Evolutionary conservation across 306 rosid genomes (phyloP), one percentile per base, ranked within the genome.

Genomic region (Gillenia trifoliata): DNA sequence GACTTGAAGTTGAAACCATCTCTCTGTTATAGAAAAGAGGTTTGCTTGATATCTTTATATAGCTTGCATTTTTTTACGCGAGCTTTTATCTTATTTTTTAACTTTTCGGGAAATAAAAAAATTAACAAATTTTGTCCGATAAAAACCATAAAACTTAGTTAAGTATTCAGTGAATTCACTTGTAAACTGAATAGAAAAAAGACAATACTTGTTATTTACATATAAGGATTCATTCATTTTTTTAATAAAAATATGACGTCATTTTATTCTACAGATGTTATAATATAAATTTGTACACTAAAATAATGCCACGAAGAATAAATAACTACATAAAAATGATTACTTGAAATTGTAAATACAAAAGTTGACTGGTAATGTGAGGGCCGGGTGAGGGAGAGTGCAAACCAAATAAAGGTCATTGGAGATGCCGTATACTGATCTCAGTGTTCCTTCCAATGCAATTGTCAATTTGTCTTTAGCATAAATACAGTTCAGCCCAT

Each of bases 1-100:
- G 5, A 34, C 52, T 59, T 61, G 83, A 87, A 60, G n/a, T 59
- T 65, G 83, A 87, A 60, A 23, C 77, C 86, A 73, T 74, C 1
- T 60, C 33, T 23, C 40, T 45, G 30, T 25, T 23, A 73, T 5
- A 0, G 13, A 23, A 33, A 25, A 12, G 62, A 11, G 17, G 73
- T 36, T 25, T 4, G 36, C 50, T 66, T 67, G 23, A 20, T 62
- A 62, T 61, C 65, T 34, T 41, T 49, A 22, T 23, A 71, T 62
- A 71, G 33, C 30, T 54, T 55, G 54, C 54, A 56, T 15, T 6
- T 22, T 31, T 38, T 38, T 38, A 20, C 59, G 0, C 8, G 23
- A 68, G 8, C 41, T 45, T 30, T 19, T 22, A 47, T 12, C 31
- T 25, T 8, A n/a, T 11, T 26, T 43, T 68, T 26, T 28, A n/a